Evolutionary conservation across 2,329 filamentous ascomycete genomes (phyloP).

Genomic region (Alternaria ethzedia): DNA sequence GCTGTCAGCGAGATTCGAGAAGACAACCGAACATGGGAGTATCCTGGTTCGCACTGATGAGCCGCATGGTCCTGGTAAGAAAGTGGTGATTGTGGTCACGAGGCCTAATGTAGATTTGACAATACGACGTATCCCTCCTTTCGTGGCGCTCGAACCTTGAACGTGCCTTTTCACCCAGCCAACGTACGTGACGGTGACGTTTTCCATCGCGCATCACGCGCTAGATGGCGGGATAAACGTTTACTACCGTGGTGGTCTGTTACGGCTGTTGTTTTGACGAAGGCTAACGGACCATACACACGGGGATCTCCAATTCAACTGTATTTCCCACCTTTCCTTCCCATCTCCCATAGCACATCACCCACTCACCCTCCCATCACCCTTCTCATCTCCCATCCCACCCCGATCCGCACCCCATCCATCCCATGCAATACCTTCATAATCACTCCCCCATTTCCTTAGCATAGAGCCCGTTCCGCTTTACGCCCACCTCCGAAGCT

Average conservation of each 20-base stretch:
- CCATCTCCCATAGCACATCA: neutral
- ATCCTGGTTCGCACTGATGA: neutral
- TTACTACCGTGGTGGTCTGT: neutral
- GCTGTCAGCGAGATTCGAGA: neutral
- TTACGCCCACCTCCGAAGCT: neutral
- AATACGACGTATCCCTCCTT: neutral
- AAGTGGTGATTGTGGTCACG: neutral
- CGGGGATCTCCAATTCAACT: neutral
- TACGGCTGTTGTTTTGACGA: neutral
- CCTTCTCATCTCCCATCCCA: neutral
- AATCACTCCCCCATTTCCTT: neutral
- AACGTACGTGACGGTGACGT: neutral
- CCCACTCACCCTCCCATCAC: neutral
- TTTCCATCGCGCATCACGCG: neutral
- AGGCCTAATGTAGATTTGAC: neutral
- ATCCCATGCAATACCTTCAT: neutral
- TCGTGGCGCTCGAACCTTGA: neutral
- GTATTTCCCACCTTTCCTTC: neutral
- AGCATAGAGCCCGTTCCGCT: neutral
- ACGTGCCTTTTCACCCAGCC: neutral
- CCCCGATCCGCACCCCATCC: too few relatives aligned
- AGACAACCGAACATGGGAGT: neutral
- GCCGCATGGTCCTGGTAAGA: neutral
- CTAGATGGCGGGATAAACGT: neutral
- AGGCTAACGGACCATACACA: neutral